Evolutionary conservation across 768 basidiomycete genomes (phyloP), one percentile per base, ranked within the genome.

Genomic region (Boletus rubroflammeus): DNA sequence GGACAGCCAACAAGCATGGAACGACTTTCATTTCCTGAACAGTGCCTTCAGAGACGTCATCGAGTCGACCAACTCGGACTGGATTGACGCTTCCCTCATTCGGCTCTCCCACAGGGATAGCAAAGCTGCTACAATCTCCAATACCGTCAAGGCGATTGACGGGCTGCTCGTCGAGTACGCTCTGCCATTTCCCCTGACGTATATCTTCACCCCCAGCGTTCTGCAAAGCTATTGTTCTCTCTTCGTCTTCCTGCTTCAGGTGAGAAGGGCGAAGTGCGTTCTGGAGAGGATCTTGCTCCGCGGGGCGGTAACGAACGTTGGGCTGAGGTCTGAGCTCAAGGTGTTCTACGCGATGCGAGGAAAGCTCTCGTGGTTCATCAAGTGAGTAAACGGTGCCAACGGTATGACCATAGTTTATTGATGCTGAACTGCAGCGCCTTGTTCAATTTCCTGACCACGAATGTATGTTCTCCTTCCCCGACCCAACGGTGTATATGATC

Each of bases 1-100:
- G 81, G 88, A 93, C 58, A 73, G 73, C n/a, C 75, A 78, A 44
- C 82, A 86, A 62, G 63, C 73, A 34, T 93, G 90, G 90, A 77
- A 71, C 43, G 91, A 93, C 64, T 90, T 90, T 65, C 91, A 93
- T 71, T 89, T 88, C 69, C 67, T 93, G 51, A 93, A 93, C 62
- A 85, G 81, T 28, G 82, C 85, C 10, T 90, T 93, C 65, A 74
- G 75, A 19, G 87, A 91, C 47, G 78, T 86, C 28, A 75, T 85
- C 35, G 77, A 81, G 57, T 75, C 81, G 17, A 77, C 75, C 51
- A 61, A 72, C 6, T 72, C 74, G 44, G 71, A 73, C 42, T 86
- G 85, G 83, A 78, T 91, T 44, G 81, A 88, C 38, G 62, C 82
- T 0, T 78, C 85, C 2, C 81, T 90, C 13, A 81, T 93, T 23